These are phyloP conservation scores for Strobilomyces confusus DNA, from an alignment of 768 basidiomycete genomes.

Conservation along the genomic window DNA sequence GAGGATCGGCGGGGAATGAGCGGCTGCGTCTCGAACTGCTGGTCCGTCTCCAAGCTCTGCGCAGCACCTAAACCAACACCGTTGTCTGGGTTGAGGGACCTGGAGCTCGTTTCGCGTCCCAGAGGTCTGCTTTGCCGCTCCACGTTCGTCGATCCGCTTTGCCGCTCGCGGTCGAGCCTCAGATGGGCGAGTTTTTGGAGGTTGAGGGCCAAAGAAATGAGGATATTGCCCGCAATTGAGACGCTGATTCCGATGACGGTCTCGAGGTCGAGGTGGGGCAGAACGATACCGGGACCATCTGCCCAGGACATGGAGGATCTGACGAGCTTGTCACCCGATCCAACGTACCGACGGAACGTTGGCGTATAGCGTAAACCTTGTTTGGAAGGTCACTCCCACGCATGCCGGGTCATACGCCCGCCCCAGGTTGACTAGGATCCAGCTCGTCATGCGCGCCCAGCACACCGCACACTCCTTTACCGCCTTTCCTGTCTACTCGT, in stretches of 20 bases:
- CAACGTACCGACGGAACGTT: neutral
- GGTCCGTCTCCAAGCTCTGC: conserved; percentile 5
- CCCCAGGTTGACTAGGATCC: too few species aligned
- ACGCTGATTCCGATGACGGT: conserved; percentile 77
- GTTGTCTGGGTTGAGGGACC: conserved; percentile 1
- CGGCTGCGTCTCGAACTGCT: conserved; percentile 25
- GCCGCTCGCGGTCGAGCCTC: conserved; percentile 47
- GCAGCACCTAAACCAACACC: conserved; percentile 1
- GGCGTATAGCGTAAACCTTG: neutral
- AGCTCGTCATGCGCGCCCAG: conserved; percentile 63
- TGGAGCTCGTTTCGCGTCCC: neutral
- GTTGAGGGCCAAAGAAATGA: conserved; percentile 90
- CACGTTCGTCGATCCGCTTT: conserved; percentile 9
- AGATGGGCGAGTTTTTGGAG: conserved; percentile 89
- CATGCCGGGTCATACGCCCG: neutral
- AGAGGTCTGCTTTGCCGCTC: conserved; percentile 14
- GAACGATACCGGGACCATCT: conserved; percentile 33
- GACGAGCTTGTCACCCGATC: too few species aligned
- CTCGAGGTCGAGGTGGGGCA: conserved; percentile 52
- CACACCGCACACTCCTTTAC: conserved; percentile 77
- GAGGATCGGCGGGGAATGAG: conserved; percentile 26
- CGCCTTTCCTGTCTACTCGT: conserved; percentile 85
- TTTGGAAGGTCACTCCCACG: conserved; percentile 8
- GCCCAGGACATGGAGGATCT: conserved; percentile 12
- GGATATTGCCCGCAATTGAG: conserved; percentile 78